A percentile compares a stretch with the other conserved stretches of the same genome.
Conservation (phyloP, 139 green algal genomes). For the Micromonas commoda region DNA sequence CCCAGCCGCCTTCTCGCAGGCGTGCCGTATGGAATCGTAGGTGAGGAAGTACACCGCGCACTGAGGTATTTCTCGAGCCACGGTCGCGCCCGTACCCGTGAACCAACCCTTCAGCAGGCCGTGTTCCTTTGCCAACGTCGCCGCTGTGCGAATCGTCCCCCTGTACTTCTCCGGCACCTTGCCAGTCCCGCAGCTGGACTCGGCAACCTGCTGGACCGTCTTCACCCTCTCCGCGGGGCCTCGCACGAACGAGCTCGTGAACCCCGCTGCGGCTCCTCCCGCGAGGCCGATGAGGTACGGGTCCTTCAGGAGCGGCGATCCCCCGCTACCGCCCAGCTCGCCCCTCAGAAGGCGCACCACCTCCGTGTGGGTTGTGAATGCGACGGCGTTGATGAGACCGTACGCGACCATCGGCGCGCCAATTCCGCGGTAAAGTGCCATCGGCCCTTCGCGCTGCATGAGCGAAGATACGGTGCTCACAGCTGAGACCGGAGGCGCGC, state of each 20-base stretch:
- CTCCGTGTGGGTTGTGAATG: neutral
- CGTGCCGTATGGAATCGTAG: neutral
- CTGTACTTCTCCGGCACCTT: conserved; percentile 5
- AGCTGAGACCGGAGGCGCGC: neutral
- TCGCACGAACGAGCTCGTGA: conserved; percentile 19
- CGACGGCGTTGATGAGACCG: conserved; percentile 23
- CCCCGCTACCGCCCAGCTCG: neutral
- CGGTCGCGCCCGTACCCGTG: conserved; percentile 23
- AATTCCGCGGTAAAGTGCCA: conserved; percentile 15
- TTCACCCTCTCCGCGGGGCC: conserved; percentile 28
- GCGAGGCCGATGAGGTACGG: neutral
- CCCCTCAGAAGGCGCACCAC: neutral
- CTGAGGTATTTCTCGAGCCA: conserved; percentile 27
- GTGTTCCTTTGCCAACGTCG: conserved; percentile 7
- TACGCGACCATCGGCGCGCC: conserved; percentile 19
- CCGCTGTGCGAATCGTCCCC: neutral
- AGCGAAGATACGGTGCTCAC: neutral
- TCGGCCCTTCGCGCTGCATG: conserved; percentile 7
- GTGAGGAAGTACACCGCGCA: conserved; percentile 23
- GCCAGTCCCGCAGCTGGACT: neutral
- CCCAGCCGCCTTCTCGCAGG: neutral
- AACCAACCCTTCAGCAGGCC: conserved; percentile 10
- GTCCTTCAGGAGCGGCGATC: neutral
- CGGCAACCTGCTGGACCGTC: conserved; percentile 23
- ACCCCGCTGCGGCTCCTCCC: neutral